Base-by-base conservation (phyloP, 768 basidiomycete species). In the Lyophyllum atratum region DNA sequence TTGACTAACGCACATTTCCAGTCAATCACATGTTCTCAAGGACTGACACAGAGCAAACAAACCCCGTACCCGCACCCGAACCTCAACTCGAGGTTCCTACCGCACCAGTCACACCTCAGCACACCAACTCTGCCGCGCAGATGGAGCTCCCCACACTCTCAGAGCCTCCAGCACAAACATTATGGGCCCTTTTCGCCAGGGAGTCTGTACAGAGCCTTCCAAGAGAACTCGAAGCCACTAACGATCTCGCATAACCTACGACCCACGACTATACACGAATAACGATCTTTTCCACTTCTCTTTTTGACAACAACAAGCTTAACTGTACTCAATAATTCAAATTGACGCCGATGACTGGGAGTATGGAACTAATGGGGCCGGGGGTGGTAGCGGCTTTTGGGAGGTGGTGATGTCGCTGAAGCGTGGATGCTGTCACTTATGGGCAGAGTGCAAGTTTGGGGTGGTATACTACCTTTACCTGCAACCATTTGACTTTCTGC, bases 21-120 rank as follows among this genome's bases (percentile, higher is more conserved):
- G 79, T 74, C 59, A 80, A 80, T 54, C 79, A 80, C 58, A 68
- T 80, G n/a, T 66, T 79, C 56, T 49, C 67, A 21, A 59, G 61
- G 48, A 63, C 40, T 5, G 55, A 56, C 25, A 25, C 58, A 44
- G 58, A 60, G 43, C 55, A 54, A 52, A 40, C 51, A 14, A 43
- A 17, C 3, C 12, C 51, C 14, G 37, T 37, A 4, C 33, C 45
- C 42, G 37, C 39, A 4, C 33, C 45, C 42, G 28, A 54, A 50
- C 44, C 40, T 10, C 25, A 37, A 4, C 3, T 28, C 11, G 24
- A 10, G 10, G 34, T 48, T 26, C 29, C 33, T 29, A 45, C 24
- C 8, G 31, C 26, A 17, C 42, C 42, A 15, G 17, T 43, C 33
- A 39, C 22, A 39, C 37, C 17, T 52, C 39, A 19, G 24, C 19